Percentiles rank a stretch among this genome's conserved stretches.
phyloP scores from a whole-genome alignment of 352 stramenopile genomes.

The Phytophthora cajani region DNA sequence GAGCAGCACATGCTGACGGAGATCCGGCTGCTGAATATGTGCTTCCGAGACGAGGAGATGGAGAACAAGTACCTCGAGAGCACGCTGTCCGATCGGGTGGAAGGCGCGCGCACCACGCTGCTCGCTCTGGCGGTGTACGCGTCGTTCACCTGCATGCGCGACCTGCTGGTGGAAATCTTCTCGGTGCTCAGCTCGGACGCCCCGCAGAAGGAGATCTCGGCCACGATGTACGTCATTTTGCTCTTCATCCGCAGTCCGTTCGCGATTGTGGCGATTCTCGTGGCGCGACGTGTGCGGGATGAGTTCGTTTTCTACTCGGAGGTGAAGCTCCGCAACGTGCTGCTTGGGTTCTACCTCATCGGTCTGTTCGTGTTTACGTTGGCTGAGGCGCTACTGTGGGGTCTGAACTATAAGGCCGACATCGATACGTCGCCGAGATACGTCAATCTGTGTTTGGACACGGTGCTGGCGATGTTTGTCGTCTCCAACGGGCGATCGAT shows the following conservation, averaged over 20 bases:
- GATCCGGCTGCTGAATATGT: slow-evolving; percentile 64
- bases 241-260: slow-evolving; percentile 42
- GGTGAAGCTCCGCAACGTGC: slow-evolving; percentile 64
- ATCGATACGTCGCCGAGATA: slow-evolving; percentile 74
- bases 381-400: slow-evolving; percentile 60
- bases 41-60: slow-evolving; percentile 76
- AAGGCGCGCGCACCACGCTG: slow-evolving; percentile 68
- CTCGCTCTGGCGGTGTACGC: slow-evolving; percentile 64
- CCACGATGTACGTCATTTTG: slow-evolving; percentile 45
- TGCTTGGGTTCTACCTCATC: slow-evolving; percentile 67
- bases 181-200: slow-evolving; percentile 31
- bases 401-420: slow-evolving; percentile 59
- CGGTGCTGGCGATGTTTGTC: slow-evolving; percentile 84
- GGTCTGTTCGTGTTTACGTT: slow-evolving; percentile 60
- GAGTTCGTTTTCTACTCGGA: slow-evolving; percentile 72
- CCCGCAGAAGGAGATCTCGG: slow-evolving; percentile 24
- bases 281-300: slow-evolving; percentile 43
- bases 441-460: slow-evolving; percentile 82
- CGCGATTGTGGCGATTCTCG: slow-evolving; percentile 41
- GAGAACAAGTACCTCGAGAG: slow-evolving; percentile 78
- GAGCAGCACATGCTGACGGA: slow-evolving; percentile 74
- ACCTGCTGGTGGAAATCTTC: slow-evolving; percentile 62
- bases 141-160: slow-evolving; percentile 71
- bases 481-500: slow-evolving; percentile 86
- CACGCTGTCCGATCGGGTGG: slow-evolving; percentile 65